Evolutionary conservation across 1,139 yeast genomes (phyloP).

Genomic region (Starmera stellimalicola): DNA sequence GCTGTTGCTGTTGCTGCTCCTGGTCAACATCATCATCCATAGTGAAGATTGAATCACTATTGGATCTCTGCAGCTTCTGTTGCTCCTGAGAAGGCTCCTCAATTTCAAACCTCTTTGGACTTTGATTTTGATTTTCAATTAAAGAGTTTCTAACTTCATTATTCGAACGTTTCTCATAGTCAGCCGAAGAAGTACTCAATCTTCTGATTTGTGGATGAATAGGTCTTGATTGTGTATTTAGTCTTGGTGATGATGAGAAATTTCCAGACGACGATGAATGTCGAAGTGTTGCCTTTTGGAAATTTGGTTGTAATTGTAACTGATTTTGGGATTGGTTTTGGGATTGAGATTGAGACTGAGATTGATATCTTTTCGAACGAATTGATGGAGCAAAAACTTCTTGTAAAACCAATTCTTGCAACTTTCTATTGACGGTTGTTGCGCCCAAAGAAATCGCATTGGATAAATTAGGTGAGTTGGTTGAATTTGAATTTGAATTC

Average conservation of each 20-base stretch:
- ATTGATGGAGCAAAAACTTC: slow-evolving; percentile 60
- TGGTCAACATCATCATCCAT: slow-evolving; percentile 17
- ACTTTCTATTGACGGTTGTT: slow-evolving; percentile 53
- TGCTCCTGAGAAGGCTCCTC: slow-evolving; percentile 1
- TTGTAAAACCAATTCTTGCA: slow-evolving; percentile 55
- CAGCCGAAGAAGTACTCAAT: slow-evolving; percentile 17
- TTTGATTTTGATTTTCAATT: too few relatives aligned
- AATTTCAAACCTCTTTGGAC: slow-evolving; percentile 2
- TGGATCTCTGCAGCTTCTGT: slow-evolving; percentile 12
- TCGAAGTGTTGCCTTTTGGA: slow-evolving; percentile 7
- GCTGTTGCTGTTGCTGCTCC: slow-evolving; percentile 1
- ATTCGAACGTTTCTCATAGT: slow-evolving; percentile 14
- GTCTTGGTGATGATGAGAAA: slow-evolving; percentile 2
- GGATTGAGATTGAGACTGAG: not conserved
- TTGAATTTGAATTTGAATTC: not conserved
- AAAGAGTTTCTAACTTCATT: slow-evolving; percentile 7
- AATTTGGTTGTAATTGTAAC: too few relatives aligned
- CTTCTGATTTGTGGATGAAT: slow-evolving; percentile 9
- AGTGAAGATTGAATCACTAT: slow-evolving; percentile 16
- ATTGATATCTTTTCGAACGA: slow-evolving; percentile 6
- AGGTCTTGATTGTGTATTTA: slow-evolving; percentile 2
- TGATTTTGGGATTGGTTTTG: too few relatives aligned
- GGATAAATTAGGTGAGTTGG: slow-evolving; percentile 8
- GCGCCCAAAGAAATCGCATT: slow-evolving; percentile 34
- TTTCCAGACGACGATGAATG: slow-evolving; percentile 14